phyloP scores from a whole-genome alignment of 805 yeast species.

The Metschnikowia amazonensis region DNA sequence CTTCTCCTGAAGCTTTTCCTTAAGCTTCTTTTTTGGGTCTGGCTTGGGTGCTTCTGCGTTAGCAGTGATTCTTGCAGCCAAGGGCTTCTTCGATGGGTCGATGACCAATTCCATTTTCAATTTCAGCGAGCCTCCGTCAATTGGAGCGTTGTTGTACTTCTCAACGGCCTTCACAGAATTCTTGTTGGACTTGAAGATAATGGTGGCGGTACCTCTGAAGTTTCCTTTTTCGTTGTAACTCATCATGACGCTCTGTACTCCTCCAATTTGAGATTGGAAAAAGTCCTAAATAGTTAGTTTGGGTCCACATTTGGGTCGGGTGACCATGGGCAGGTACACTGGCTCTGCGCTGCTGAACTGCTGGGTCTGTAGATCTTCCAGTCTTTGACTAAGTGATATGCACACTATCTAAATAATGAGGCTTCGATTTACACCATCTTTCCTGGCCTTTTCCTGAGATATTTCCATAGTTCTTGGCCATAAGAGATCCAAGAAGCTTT shows the following conservation, averaged over 20 bases:
- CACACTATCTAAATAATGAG: background rate
- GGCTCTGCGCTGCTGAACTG: too few species aligned
- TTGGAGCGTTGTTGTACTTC: conserved; percentile 87
- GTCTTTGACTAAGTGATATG: background rate
- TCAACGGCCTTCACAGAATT: conserved; percentile 76
- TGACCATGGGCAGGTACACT: too few species aligned
- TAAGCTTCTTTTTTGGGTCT: conserved; percentile 25
- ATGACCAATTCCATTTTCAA: conserved; percentile 78
- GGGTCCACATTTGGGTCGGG: background rate
- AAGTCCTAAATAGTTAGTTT: conserved; percentile 64
- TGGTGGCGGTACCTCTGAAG: conserved; percentile 88
- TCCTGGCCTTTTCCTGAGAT: background rate
- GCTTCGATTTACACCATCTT: background rate
- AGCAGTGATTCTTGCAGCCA: conserved; percentile 68
- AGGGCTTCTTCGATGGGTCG: conserved; percentile 76
- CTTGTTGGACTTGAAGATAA: conserved; percentile 65
- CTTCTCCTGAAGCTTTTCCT: conserved; percentile 21
- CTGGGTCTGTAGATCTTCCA: background rate
- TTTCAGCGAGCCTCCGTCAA: conserved; percentile 78
- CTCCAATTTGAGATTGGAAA: conserved; percentile 83
- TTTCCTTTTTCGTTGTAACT: conserved; percentile 84
- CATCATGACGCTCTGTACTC: conserved; percentile 65
- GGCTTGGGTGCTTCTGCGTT: conserved; percentile 29
- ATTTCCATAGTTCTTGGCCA: background rate
- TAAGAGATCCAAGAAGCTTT: background rate